Base-by-base conservation (phyloP, 2,329 filamentous ascomycete genomes). In the Colletotrichum sp. region DNA sequence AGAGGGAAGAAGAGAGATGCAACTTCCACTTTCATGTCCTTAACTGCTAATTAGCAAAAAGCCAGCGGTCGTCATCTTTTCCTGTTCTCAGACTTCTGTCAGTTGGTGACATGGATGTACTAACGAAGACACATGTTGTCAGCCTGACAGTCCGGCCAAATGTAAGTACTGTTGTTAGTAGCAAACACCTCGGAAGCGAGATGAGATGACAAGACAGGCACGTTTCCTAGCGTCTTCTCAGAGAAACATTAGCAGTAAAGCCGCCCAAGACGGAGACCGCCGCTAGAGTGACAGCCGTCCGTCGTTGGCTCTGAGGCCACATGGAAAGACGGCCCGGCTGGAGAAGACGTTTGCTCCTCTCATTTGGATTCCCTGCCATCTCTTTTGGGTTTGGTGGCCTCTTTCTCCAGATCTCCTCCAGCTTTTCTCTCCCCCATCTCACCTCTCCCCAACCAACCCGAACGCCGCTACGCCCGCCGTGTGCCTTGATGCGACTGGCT, bases 311-410 rank as follows among this genome's bases (percentile, higher is more conserved):
- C 72, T 66, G 55, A 73, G 73, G 26, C 69, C 70, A 69, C 73
- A 76, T 76, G 73, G 73, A 76, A 73, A 73, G 73, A 69, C 73
- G 73, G 73, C 24, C 73, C 73, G 70, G 73, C 6, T 73, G 32
- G 32, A 52, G 64, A 59, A 26, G 64, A 60, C n/a, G 39, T 21
- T 64, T 26, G 55, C 32, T 72, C 62, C 52, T 72, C 36, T 57
- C 63, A 57, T 57, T 72, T 26, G 60, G 44, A 71, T 24, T 28
- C 60, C 36, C 44, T 16, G 34, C 34, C 32, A 28, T 32, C 73
- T 64, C n/a, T 55, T 24, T 64, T 44, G 52, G 69, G 63, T 34
- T 72, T 64, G 55, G 69, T 57, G 69, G 28, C 44, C 26, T 28
- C 32, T 26, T 60, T 72, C 57, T 76, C 64, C 73, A 76, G 63